Base-by-base conservation (phyloP, 2,329 filamentous ascomycete genomes). In the Rutstroemia sp. region DNA sequence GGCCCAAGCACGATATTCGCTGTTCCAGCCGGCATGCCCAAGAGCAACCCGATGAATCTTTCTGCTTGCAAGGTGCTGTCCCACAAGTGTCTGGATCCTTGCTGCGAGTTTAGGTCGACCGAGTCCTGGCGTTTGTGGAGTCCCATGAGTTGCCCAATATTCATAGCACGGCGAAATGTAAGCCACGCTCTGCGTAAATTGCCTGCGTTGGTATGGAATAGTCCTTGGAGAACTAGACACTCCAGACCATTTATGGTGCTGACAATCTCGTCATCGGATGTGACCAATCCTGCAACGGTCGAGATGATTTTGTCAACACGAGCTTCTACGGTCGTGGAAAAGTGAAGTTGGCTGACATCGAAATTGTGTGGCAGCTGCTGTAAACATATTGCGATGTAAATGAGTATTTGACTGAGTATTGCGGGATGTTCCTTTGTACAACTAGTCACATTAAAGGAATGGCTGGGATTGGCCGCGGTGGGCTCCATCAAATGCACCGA, bases 151-250 rank as follows among this genome's bases (percentile, higher is more conserved):
- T 69, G 65, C 17, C 73, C 78, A 38, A 81, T 69, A 47, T 72
- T 73, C 36, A 82, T 66, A 4, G 77, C 76, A 5, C 78, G 71
- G 0, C 80, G 73, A 38, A 69, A 70, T 0, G 70, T 67, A 4
- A 79, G 60, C 75, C 76, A 80, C 0, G 76, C 71, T 46, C 78
- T 77, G 21, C 79, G 75, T 2, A 79, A 67, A 27, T 75, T 72
- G 1, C 79, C 79, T 0, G 66, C 64, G 27, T 79, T 78, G 27
- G 73, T 73, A 6, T 75, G 68, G 60, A 74, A 77, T 21, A 78
- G 67, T 12, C 70, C 70, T 58, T 79, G 73, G 0, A 80, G 68
- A 60, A 79, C 70, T n/a, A 81, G 67, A 51, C 76, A 76, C 57
- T 80, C 75, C 5, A 81, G 63, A 0, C 76, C 79, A 63, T 83